Conservation (phyloP, 306 rosid species). For the Coriaria nepalensis region DNA sequence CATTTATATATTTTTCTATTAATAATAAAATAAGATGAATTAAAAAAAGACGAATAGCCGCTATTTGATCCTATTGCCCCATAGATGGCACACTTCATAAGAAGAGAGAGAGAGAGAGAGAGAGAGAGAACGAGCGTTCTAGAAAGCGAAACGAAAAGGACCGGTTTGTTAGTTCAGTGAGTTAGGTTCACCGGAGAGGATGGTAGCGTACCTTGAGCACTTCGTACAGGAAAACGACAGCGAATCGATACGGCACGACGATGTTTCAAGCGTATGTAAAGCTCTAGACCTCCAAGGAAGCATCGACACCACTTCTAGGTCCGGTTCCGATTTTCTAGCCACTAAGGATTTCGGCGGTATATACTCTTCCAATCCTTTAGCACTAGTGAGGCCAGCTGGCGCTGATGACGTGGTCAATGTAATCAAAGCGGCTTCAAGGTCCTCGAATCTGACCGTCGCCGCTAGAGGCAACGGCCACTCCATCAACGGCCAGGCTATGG, state of each 20-base stretch:
- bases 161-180: neutral
- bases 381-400: constrained; percentile 30
- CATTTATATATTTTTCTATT: no score
- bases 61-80: constrained; percentile 20
- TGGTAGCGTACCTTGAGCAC: constrained; percentile 76
- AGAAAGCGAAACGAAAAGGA: neutral
- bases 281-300: constrained; percentile 31
- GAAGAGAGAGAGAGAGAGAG: constrained; percentile 1
- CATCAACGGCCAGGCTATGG: constrained; percentile 96
- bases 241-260: constrained; percentile 39
- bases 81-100: neutral
- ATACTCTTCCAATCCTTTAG: constrained; percentile 38
- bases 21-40: neutral
- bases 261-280: constrained; percentile 20
- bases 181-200: constrained; percentile 15
- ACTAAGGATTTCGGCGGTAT: constrained; percentile 73
- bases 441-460: constrained; percentile 58
- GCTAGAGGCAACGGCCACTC: constrained; percentile 97
- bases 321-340: constrained; percentile 25
- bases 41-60: constrained; percentile 2
- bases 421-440: constrained; percentile 25
- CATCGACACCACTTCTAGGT: constrained; percentile 8
- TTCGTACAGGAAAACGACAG: constrained; percentile 55
- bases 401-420: constrained; percentile 39
- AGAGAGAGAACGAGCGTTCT: constrained; percentile 1